Conservation (phyloP, 441 rosid species). For the Bruguiera hainesii region DNA sequence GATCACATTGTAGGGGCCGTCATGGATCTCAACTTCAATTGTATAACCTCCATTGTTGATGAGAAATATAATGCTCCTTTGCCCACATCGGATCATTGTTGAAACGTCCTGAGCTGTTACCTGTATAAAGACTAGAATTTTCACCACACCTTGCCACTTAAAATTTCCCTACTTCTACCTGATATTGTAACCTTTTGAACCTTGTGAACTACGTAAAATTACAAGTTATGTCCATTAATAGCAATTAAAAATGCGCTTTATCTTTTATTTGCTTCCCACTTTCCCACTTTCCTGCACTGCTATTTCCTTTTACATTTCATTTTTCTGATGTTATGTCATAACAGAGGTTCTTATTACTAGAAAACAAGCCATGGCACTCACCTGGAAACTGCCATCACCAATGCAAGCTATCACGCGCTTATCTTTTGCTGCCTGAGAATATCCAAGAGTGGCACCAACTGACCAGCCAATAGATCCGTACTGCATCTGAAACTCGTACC, state of each 20-base stretch:
- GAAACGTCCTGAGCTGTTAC: constrained; percentile 63
- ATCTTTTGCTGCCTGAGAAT: constrained; percentile 57
- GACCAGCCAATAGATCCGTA: constrained; percentile 83
- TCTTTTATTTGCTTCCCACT: neutral
- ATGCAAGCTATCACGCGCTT: constrained; percentile 77
- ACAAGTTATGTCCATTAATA: too few relatives aligned
- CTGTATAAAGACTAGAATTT: constrained; percentile 21
- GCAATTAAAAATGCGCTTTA: too few relatives aligned
- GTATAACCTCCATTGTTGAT: constrained; percentile 76
- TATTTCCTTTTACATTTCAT: neutral
- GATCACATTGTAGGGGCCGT: constrained; percentile 78
- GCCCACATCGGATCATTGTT: constrained; percentile 59
- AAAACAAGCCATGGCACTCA: constrained; percentile 10
- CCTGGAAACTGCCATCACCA: constrained; percentile 84
- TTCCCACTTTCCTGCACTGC: neutral
- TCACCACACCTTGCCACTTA: neutral
- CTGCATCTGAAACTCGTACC: constrained; percentile 79
- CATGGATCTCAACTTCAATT: constrained; percentile 73
- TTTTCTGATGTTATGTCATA: neutral
- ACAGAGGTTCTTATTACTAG: neutral
- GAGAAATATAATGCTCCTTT: constrained; percentile 56
- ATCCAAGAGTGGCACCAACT: constrained; percentile 71
- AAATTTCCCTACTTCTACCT: neutral
- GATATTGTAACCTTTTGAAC: too few relatives aligned
- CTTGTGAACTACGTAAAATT: too few relatives aligned